A percentile compares a stretch with the other conserved stretches of the same genome.
Evolutionary conservation across 2,329 filamentous ascomycete genomes (phyloP).

Genomic region (Fusarium fujikuroi): DNA sequence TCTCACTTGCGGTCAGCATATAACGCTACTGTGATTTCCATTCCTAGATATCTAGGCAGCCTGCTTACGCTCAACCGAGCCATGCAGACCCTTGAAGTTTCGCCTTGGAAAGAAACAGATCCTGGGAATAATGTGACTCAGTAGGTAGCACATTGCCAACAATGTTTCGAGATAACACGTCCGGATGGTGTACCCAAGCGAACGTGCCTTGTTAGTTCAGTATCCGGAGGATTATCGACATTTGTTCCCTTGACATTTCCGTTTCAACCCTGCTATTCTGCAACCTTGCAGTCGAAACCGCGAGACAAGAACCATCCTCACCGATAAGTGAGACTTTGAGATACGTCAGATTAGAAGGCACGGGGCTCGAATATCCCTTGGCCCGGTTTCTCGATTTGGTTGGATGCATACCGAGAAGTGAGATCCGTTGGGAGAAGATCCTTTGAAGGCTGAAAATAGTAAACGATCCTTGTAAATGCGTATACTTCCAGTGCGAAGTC

Average conservation of each 20-base stretch:
- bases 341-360: conserved; percentile 11
- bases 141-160: conserved; percentile 1
- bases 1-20: conserved; percentile 16
- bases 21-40: conserved; percentile 1
- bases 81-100: conserved; percentile 4
- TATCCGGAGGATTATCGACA: background rate
- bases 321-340: conserved; percentile 19
- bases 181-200: conserved; percentile 25
- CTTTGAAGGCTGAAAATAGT: conserved; percentile 25
- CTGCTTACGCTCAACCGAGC: conserved; percentile 19
- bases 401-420: conserved; percentile 17
- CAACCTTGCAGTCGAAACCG: conserved; percentile 4
- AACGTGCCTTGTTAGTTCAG: background rate
- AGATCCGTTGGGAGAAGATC: conserved; percentile 10
- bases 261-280: conserved; percentile 18
- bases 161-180: conserved; percentile 12
- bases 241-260: conserved; percentile 3
- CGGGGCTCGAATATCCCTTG: conserved; percentile 4
- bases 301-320: background rate
- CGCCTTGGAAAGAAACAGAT: conserved; percentile 1
- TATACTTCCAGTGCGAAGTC: conserved; percentile 1
- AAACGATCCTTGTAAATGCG: conserved; percentile 12
- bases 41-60: conserved; percentile 1
- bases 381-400: conserved; percentile 13
- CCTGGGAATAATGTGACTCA: conserved; percentile 16